Evolutionary conservation across 1,139 yeast species (phyloP).

Genomic region (Debaryomyces robertsiae): DNA sequence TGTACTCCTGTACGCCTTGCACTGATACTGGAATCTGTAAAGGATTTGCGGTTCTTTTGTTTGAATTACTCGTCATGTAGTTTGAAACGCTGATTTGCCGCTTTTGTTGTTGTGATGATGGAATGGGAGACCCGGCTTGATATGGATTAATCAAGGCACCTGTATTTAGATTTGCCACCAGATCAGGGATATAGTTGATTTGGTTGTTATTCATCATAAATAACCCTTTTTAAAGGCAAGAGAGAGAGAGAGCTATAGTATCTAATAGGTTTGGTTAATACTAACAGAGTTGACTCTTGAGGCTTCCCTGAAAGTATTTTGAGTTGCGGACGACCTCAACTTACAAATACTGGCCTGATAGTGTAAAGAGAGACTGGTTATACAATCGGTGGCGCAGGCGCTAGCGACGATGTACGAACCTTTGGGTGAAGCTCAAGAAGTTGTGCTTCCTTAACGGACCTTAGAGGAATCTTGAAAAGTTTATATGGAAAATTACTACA

Average conservation of each 20-base stretch:
- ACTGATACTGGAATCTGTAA: conserved; percentile 21
- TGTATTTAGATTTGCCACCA: conserved; percentile 10
- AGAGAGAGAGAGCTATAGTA: not conserved
- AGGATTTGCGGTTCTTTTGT: conserved; percentile 37
- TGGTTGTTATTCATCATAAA: conserved; percentile 13
- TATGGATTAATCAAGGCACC: conserved; percentile 7
- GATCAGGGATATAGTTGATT: conserved; percentile 10
- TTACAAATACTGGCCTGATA: too few relatives aligned
- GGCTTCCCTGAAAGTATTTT: not conserved
- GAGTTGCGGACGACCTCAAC: not conserved
- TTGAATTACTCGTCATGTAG: conserved; percentile 35
- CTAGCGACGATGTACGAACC: too few relatives aligned
- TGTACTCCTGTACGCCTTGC: conserved; percentile 18
- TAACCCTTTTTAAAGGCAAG: conserved; percentile 4
- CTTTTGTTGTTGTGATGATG: conserved; percentile 33
- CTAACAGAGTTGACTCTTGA: not conserved
- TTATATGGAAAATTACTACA: too few relatives aligned
- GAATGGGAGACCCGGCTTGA: conserved; percentile 13
- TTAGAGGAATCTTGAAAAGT: too few relatives aligned
- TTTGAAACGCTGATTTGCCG: conserved; percentile 45
- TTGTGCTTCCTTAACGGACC: too few relatives aligned
- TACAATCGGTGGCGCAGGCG: too few relatives aligned
- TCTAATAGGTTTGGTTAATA: conserved; percentile 1
- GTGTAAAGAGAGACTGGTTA: too few relatives aligned
- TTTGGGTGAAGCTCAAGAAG: too few relatives aligned